Conservation (phyloP, 331 rosid genomes). For the Saraca asoca region DNA sequence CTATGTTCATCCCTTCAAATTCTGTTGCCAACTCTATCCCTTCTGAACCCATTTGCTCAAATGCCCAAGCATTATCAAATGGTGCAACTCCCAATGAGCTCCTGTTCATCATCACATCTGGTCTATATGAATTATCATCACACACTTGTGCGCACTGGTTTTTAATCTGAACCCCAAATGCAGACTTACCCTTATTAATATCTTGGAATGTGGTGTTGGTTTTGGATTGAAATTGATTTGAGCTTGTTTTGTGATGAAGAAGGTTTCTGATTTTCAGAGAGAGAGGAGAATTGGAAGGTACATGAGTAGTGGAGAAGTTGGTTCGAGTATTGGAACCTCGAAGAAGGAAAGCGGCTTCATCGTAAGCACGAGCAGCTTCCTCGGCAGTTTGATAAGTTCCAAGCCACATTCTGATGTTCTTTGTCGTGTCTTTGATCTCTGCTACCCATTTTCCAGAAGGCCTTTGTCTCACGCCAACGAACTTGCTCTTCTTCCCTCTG, state of each 20-base stretch:
- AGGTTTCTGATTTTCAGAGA: conserved; percentile 70
- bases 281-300: conserved; percentile 53
- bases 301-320: conserved; percentile 58
- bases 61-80: conserved; percentile 49
- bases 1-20: conserved; percentile 23
- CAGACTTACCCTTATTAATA: too few relatives aligned
- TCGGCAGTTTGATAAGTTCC: conserved; percentile 80
- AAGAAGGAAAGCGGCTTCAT: conserved; percentile 82
- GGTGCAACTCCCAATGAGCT: conserved; percentile 35
- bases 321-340: conserved; percentile 76
- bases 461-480: conserved; percentile 84
- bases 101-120: conserved; percentile 57
- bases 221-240: conserved; percentile 33
- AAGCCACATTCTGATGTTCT: conserved; percentile 83
- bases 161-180: conserved; percentile 34
- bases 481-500: conserved; percentile 53
- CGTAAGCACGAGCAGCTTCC: conserved; percentile 88
- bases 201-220: conserved; percentile 26
- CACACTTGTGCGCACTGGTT: conserved; percentile 30
- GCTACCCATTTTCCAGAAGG: conserved; percentile 95
- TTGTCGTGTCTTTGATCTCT: conserved; percentile 85
- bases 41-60: neutral
- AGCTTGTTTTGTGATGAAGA: conserved; percentile 48
- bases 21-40: conserved; percentile 19
- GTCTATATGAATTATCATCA: conserved; percentile 44